A percentile compares a stretch with the other conserved stretches of the same genome.
Evolutionary conservation across 139 green algal species (phyloP).

Genomic region (Coelastrella sp.): DNA sequence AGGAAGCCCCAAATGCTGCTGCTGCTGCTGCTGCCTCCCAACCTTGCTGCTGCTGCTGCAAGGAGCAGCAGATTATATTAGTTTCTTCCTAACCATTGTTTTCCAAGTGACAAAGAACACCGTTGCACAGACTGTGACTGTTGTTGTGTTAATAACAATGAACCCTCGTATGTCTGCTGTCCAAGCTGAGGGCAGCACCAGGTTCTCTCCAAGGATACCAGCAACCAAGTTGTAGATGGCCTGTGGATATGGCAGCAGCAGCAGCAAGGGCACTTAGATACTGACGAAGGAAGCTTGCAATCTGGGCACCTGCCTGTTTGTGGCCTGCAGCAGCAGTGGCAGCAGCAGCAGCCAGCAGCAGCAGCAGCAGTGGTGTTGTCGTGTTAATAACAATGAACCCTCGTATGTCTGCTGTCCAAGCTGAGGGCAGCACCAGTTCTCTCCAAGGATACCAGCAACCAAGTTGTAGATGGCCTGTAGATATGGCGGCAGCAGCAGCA

Average conservation of each 20-base stretch:
- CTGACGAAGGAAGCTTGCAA: not conserved
- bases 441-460: slow-evolving; percentile 84
- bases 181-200: slow-evolving; percentile 82
- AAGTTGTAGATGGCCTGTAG: slow-evolving; percentile 68
- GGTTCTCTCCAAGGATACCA: slow-evolving; percentile 89
- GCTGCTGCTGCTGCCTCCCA: not conserved
- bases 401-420: slow-evolving; percentile 63
- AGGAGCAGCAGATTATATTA: slow-evolving; percentile 17
- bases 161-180: slow-evolving; percentile 55
- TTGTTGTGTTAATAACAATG: slow-evolving; percentile 43
- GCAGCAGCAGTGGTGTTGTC: no score
- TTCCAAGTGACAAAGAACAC: not conserved
- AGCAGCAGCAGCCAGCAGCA: no score
- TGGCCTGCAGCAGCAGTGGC: no score
- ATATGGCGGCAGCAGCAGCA: no score
- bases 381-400: slow-evolving; percentile 51
- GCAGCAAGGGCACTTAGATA: not conserved
- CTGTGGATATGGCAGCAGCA: not conserved
- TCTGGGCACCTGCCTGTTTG: not conserved
- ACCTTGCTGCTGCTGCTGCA: not conserved
- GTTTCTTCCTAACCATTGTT: slow-evolving; percentile 36
- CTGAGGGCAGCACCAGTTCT: slow-evolving; percentile 87
- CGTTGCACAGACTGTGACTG: slow-evolving; percentile 6
- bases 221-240: slow-evolving; percentile 79
- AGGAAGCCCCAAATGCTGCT: not conserved